A percentile compares a stretch with the other conserved stretches of the same genome.
Conservation (phyloP, 352 stramenopile genomes). For the Pythium dissimile region DNA sequence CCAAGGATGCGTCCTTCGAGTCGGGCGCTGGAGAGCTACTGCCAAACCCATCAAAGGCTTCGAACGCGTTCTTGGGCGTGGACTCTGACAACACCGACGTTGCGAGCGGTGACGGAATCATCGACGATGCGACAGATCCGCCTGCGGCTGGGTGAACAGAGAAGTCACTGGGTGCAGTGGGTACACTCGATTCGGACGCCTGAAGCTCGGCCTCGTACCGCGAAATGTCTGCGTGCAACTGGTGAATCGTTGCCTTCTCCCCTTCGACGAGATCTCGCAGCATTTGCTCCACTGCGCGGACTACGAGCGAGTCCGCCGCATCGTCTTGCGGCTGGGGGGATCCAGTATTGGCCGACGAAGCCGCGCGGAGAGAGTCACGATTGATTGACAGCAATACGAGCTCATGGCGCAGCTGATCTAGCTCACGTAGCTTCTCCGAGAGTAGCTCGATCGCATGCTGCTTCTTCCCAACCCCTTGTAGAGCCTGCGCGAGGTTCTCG, state of each 20-base stretch:
- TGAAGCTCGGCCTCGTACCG: constrained; percentile 49
- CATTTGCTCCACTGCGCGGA: constrained; percentile 40
- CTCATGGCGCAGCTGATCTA: constrained; percentile 73
- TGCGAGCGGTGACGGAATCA: neutral
- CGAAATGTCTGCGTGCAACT: constrained; percentile 49
- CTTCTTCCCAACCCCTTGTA: constrained; percentile 56
- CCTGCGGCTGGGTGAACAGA: neutral
- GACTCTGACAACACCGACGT: constrained; percentile 1
- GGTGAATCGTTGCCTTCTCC: constrained; percentile 51
- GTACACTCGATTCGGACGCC: constrained; percentile 11
- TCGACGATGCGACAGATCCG: neutral
- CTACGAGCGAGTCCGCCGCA: constrained; percentile 30
- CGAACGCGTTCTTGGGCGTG: constrained; percentile 23
- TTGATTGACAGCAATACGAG: constrained; percentile 67
- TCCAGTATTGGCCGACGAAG: constrained; percentile 12
- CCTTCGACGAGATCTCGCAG: constrained; percentile 51
- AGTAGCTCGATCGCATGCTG: constrained; percentile 60
- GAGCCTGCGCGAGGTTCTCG: constrained; percentile 32
- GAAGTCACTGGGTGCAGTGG: neutral
- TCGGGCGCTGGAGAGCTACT: constrained; percentile 16
- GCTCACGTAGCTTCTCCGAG: constrained; percentile 56
- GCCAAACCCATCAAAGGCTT: constrained; percentile 28
- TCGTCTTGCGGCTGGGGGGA: constrained; percentile 6
- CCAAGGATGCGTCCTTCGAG: neutral
- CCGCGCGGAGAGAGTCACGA: constrained; percentile 45